Base-by-base conservation (phyloP, 163 green algal genomes). In the Scenedesmus sp. region DNA sequence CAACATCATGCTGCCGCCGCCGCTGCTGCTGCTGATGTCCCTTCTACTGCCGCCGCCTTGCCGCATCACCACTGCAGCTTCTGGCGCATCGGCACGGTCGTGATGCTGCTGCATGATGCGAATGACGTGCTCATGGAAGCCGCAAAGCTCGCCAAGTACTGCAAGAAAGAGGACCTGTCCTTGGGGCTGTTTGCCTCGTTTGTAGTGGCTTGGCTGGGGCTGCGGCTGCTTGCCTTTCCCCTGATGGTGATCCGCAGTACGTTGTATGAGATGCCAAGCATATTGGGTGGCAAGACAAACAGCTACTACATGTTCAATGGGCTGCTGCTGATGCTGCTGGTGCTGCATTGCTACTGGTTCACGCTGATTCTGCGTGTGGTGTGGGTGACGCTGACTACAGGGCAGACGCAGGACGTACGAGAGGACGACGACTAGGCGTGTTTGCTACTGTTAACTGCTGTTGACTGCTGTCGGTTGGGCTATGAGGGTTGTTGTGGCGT, bases 301-400 rank as follows among this genome's bases (percentile, higher is more conserved):
- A 93, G 96, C 90, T 95, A 96, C 55, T 92, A 92, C 57, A 94
- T 97, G 64, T 96, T 99, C 90, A 97, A 98, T 84, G 89, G 60
- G 2, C 94, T 99, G 83, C 94, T 99, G 46, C 93, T 96, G 54
- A 94, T 98, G 84, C 94, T 99, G 55, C 96, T 97, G 62, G 86
- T 92, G 83, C 96, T 99, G 60, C 97, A 99, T 88, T 84, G 97
- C 6, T 99, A 99, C 94, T 99, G 97, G 97, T 98, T 98, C 4
- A 95, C 96, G 56, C 95, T 99, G 55, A 99, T 99, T 82, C 26
- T 98, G 23, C 86, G 92, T 1, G 95, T 99, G 9, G 95, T 93
- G 4, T 94, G 95, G n/a, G 87, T 94, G 56, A 93, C 94, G 67
- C 20, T 98, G 2, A 90, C 83, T 1, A 92, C 93, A 3, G 96